Evolutionary conservation across 2,329 filamentous ascomycete genomes (phyloP).

Genomic region (Pseudogymnoascus sp.): DNA sequence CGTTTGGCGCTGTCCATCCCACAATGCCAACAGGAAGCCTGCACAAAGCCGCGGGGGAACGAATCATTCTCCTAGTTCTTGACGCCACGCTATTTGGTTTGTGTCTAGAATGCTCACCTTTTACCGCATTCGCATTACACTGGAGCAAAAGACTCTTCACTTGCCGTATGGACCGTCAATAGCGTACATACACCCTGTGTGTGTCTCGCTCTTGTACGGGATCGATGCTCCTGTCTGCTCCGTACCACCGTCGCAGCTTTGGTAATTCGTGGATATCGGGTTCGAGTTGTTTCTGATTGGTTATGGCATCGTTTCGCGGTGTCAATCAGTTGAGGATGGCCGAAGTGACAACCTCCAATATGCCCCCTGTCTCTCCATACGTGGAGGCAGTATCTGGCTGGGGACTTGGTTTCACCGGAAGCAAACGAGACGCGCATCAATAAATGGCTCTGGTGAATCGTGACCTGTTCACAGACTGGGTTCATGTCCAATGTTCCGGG

Average conservation of each 20-base stretch:
- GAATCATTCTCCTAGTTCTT: background rate
- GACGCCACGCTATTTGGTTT: background rate
- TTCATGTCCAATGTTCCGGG: slow-evolving; percentile 5
- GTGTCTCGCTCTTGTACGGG: slow-evolving; percentile 1
- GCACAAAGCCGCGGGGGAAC: background rate
- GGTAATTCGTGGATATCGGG: background rate
- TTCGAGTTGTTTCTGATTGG: slow-evolving; percentile 1
- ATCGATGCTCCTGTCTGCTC: background rate
- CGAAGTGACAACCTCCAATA: background rate
- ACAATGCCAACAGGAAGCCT: background rate
- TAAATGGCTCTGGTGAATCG: slow-evolving; percentile 4
- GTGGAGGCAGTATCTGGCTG: background rate
- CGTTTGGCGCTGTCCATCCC: background rate
- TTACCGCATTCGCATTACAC: background rate
- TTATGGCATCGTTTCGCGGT: slow-evolving; percentile 2
- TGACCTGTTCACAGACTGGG: slow-evolving; percentile 3
- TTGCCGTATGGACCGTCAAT: background rate
- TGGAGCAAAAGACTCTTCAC: background rate
- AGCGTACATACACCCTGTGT: background rate
- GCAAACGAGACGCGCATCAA: slow-evolving; percentile 6
- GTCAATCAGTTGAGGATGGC: background rate
- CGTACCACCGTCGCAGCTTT: background rate
- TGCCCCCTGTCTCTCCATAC: background rate
- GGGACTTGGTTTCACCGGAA: background rate
- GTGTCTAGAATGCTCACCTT: background rate